phyloP scores from a whole-genome alignment of 2,329 filamentous ascomycete genomes.

The Gaeumannomyces tritici region DNA sequence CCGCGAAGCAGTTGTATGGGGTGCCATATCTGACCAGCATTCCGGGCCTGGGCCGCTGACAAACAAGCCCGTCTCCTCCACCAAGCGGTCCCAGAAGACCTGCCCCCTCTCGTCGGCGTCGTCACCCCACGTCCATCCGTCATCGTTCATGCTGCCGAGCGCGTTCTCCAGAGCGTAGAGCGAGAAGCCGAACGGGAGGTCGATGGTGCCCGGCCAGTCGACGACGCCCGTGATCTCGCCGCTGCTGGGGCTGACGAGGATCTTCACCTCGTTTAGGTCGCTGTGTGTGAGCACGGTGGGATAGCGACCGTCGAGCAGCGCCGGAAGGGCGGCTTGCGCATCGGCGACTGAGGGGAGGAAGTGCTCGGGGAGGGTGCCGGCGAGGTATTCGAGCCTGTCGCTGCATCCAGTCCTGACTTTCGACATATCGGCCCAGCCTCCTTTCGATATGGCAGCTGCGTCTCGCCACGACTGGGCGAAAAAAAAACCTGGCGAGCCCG shows the following conservation, averaged over 20 bases:
- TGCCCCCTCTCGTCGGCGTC: not conserved
- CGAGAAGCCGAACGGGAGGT: constrained; percentile 19
- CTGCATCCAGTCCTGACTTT: not conserved
- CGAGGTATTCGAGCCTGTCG: constrained; percentile 5
- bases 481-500: not conserved
- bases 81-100: not conserved
- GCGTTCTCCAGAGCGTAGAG: constrained; percentile 17
- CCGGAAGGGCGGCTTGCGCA: constrained; percentile 5
- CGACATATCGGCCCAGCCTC: not conserved
- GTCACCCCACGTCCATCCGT: not conserved
- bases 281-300: constrained; percentile 17
- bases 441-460: not conserved
- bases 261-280: constrained; percentile 19
- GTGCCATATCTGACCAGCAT: not conserved
- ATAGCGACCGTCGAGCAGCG: constrained; percentile 8
- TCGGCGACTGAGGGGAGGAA: constrained; percentile 5
- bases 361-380: constrained; percentile 6
- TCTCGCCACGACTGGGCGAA: not conserved
- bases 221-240: constrained; percentile 19
- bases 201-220: constrained; percentile 19
- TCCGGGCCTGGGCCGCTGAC: not conserved
- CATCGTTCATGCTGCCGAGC: constrained; percentile 7
- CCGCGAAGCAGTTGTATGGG: not conserved
- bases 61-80: not conserved
- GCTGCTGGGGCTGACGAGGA: constrained; percentile 16